phyloP scores from a whole-genome alignment of 768 basidiomycete genomes.

The Cystobasidium ongulense region DNA sequence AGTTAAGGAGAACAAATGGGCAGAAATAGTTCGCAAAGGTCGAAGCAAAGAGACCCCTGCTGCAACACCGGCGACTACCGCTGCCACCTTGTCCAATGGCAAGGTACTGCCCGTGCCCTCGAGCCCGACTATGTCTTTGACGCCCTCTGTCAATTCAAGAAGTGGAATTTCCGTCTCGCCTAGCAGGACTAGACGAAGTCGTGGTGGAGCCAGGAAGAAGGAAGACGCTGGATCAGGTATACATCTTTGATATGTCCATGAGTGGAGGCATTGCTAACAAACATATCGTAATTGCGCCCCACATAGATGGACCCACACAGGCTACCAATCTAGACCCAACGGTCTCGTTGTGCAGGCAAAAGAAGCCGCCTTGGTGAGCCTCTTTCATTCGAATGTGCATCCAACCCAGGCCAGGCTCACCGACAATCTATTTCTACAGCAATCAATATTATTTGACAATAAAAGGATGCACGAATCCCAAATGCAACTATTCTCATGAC shows the following conservation, averaged over 20 bases:
- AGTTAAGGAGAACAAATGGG: background rate
- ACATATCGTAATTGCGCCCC: background rate
- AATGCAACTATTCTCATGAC: slow-evolving; percentile 23
- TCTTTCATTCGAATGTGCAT: background rate
- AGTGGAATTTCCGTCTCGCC: background rate
- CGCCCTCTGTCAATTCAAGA: background rate
- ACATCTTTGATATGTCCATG: background rate
- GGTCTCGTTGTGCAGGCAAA: slow-evolving; percentile 23
- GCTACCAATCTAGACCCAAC: slow-evolving; percentile 4
- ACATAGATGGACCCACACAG: background rate
- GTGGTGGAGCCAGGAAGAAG: background rate
- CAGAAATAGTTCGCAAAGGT: background rate
- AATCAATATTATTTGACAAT: slow-evolving; percentile 22
- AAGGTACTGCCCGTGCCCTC: background rate
- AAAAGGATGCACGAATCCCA: slow-evolving; percentile 18
- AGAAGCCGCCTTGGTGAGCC: slow-evolving; percentile 28
- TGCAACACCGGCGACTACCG: background rate
- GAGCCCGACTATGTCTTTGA: background rate
- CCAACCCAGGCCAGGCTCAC: background rate
- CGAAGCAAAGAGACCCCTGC: background rate
- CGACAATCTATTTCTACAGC: background rate
- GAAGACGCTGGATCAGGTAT: background rate
- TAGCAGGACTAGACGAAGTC: background rate
- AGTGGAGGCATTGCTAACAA: too few relatives aligned
- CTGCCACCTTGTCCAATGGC: background rate